Base-by-base conservation (phyloP, 768 basidiomycete species). In the Lactarius evosmus region DNA sequence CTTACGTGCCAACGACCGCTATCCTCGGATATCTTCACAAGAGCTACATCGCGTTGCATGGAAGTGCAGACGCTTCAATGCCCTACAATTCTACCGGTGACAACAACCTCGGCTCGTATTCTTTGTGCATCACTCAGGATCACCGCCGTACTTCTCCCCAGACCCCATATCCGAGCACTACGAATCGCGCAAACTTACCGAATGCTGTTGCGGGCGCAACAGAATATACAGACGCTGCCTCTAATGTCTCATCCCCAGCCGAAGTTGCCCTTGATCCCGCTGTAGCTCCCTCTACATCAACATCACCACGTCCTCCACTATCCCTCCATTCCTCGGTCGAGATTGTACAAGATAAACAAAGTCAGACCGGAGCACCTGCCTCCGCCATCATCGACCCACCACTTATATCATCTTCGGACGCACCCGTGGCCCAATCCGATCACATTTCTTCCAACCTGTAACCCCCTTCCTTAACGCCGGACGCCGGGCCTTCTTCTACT, bases 21-120 rank as follows among this genome's bases (percentile, higher is more conserved):
- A 50, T 51, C 14, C 36, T 62, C 16, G 25, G 16, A 40, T 55
- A 40, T 22, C 49, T 62, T 27, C 29, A n/a, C 29, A 40, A 49
- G 19, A 32, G 30, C 33, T 49, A 62, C 34, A 12, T 30, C 9
- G 27, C n/a, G 22, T 22, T 49, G 14, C 46, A 49, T 12, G 46
- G 14, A 2, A 49, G 22, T 12, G 7, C 46, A 25, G 46, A 49
- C 9, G 3, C 44, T 12, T 22, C 44, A 46, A 0, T 5, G 11
- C 22, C 7, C 22, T 5, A 46, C 44, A 46, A 4, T 11, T 12
- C 44, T 46, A 11, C 44, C 44, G 11, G 22, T 2, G 44, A 46
- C 5, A 22, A 22, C n/a, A 2, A 25, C 46, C 46, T 14, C n/a
- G 22, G 44, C 6, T 49, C 25, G 11, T 25, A 49, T 14, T 11